Evolutionary conservation across 1,284 basidiomycete species (phyloP).

Genomic region (Puccinia horiana): DNA sequence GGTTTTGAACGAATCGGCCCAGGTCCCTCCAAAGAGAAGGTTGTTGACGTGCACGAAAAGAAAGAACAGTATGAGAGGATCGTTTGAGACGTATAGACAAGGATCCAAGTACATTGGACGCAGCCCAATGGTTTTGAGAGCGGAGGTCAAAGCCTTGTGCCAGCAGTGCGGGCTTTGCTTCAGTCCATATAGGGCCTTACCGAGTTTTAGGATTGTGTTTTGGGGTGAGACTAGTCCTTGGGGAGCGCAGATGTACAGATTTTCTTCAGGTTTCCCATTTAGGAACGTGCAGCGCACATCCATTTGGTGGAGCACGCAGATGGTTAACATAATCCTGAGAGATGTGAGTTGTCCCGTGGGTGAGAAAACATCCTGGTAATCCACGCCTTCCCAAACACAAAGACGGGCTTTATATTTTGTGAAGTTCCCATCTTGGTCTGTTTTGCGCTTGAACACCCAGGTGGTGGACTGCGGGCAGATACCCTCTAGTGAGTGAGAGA

Average conservation of each 20-base stretch:
- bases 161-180: neutral
- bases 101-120: neutral
- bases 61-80: neutral
- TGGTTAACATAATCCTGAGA: neutral
- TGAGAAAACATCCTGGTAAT: neutral
- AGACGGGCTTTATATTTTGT: too few species aligned
- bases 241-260: too few species aligned
- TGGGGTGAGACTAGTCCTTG: too few species aligned
- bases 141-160: neutral
- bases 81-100: neutral
- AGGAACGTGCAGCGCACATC: too few species aligned
- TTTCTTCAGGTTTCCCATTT: too few species aligned
- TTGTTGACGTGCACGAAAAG: neutral
- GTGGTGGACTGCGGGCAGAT: too few species aligned
- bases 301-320: neutral
- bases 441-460: too few species aligned
- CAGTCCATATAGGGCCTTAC: neutral
- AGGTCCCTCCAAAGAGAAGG: neutral
- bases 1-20: neutral
- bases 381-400: neutral
- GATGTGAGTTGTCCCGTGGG: neutral
- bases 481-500: too few species aligned
- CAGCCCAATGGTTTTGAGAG: neutral
- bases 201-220: constrained; percentile 11
- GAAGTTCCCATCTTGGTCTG: too few species aligned